These are phyloP conservation scores for Chaetomiaceae sp. DNA, from an alignment of 2,329 filamentous ascomycete species.

Conservation along the genomic window DNA sequence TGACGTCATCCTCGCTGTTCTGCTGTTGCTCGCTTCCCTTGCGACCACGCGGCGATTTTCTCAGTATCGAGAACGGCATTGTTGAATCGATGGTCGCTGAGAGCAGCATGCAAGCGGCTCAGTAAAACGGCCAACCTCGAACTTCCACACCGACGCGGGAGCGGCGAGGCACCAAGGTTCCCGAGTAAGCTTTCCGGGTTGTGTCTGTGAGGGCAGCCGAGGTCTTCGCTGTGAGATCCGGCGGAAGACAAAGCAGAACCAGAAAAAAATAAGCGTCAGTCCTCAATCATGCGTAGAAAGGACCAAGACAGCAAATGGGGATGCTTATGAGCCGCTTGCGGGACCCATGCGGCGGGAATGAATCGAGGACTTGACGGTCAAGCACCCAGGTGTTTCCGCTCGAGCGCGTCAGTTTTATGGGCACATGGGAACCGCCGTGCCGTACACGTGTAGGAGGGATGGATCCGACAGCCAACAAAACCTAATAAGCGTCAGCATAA, in stretches of 20 bases:
- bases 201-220: no score
- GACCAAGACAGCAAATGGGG: no score
- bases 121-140: no score
- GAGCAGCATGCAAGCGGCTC: not conserved
- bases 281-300: not conserved
- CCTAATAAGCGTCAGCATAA: constrained; percentile 17
- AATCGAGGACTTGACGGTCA: not conserved
- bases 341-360: not conserved
- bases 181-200: no score
- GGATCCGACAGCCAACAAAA: constrained; percentile 6
- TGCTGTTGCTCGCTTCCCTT: constrained; percentile 15
- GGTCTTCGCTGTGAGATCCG: no score
- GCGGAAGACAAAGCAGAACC: no score
- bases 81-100: constrained; percentile 11
- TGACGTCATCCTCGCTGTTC: constrained; percentile 18
- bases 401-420: constrained; percentile 18
- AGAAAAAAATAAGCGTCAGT: no score
- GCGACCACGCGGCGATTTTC: constrained; percentile 27
- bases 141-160: no score
- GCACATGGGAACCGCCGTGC: not conserved
- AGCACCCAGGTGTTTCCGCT: constrained; percentile 15
- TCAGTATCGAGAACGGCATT: constrained; percentile 34
- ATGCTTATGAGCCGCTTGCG: no score
- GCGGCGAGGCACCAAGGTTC: no score
- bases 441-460: not conserved